Evolutionary conservation across 495 filamentous ascomycete genomes (phyloP).

Genomic region (Sordaria brevicollis): DNA sequence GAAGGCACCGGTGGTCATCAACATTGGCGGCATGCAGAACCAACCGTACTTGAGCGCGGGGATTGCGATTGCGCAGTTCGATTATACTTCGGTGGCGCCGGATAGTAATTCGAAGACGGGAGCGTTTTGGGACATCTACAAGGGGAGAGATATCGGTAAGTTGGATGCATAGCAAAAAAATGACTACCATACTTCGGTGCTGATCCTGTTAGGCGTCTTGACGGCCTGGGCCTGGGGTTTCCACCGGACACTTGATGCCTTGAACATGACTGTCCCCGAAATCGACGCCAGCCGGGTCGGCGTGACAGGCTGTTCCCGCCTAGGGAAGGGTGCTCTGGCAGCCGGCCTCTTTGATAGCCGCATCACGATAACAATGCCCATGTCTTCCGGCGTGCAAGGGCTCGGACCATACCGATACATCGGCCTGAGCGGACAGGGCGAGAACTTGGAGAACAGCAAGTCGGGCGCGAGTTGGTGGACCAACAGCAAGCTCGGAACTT

Average conservation of each 20-base stretch:
- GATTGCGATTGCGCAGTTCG: slow-evolving; percentile 42
- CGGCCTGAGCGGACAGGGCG: slow-evolving; percentile 40
- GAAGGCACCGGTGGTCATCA: slow-evolving; percentile 41
- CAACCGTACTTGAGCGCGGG: slow-evolving; percentile 38
- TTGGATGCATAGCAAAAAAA: not conserved
- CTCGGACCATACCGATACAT: slow-evolving; percentile 42
- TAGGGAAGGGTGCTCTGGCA: slow-evolving; percentile 42
- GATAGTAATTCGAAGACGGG: slow-evolving; percentile 43
- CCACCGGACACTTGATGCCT: slow-evolving; percentile 41
- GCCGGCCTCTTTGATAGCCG: slow-evolving; percentile 41
- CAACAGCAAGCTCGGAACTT: slow-evolving; percentile 33
- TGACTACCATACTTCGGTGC: not conserved
- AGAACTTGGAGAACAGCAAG: slow-evolving; percentile 47
- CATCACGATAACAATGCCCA: slow-evolving; percentile 46
- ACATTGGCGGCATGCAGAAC: slow-evolving; percentile 45
- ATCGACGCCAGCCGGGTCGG: slow-evolving; percentile 37
- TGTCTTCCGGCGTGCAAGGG: slow-evolving; percentile 44
- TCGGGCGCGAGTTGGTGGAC: slow-evolving; percentile 44
- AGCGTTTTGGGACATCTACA: slow-evolving; percentile 43
- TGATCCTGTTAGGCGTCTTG: slow-evolving; percentile 26
- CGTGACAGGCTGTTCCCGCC: slow-evolving; percentile 42
- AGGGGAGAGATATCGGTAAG: slow-evolving; percentile 40
- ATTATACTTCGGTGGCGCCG: slow-evolving; percentile 38
- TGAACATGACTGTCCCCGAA: slow-evolving; percentile 38
- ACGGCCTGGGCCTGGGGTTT: slow-evolving; percentile 47